A percentile compares a stretch with the other conserved stretches of the same genome.
phyloP scores from a whole-genome alignment of 495 filamentous ascomycete genomes.

The Hyaloscypha bicolor region DNA sequence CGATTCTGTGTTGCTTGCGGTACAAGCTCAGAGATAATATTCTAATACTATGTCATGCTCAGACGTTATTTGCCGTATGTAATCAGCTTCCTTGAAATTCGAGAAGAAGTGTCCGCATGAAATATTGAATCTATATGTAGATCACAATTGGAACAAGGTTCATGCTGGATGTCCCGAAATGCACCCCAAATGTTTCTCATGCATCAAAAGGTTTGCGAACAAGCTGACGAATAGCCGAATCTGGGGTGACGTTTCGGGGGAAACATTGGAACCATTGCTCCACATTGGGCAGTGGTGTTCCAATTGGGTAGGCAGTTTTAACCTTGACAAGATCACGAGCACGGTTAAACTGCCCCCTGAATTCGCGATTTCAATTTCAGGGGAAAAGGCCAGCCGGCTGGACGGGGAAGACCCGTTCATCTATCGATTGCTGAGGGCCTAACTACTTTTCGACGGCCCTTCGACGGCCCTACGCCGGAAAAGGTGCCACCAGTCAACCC shows the following conservation, averaged over 20 bases:
- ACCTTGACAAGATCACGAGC: no score
- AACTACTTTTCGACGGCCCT: neutral
- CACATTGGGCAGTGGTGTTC: no score
- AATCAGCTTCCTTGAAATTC: neutral
- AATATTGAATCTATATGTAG: neutral
- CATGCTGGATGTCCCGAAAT: neutral
- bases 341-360: neutral
- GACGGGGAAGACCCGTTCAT: neutral
- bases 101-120: neutral
- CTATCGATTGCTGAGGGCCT: neutral
- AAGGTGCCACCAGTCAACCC: neutral
- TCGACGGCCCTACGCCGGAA: neutral
- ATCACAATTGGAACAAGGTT: neutral
- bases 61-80: neutral
- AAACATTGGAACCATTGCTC: no score
- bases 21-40: slow-evolving; percentile 5
- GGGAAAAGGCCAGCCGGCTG: neutral
- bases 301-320: no score
- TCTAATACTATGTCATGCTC: neutral
- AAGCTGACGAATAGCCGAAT: no score
- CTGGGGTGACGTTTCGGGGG: no score
- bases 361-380: neutral
- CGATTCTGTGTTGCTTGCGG: neutral
- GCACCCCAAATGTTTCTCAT: neutral
- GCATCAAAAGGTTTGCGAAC: neutral